Conservation (phyloP, 2,329 filamentous ascomycete genomes). For the Aspergillus tubingensis region DNA sequence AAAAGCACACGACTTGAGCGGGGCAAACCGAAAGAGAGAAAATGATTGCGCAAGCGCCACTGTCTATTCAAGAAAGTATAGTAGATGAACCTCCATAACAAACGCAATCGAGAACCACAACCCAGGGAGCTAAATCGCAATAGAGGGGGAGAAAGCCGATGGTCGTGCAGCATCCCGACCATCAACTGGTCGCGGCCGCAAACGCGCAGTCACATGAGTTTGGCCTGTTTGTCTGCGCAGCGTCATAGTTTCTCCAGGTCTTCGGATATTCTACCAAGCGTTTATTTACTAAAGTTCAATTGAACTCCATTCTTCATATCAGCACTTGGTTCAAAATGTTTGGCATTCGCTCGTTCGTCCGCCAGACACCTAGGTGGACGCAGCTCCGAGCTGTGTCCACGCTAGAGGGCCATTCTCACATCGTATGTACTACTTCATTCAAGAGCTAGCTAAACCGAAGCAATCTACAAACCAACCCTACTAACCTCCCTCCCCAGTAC, state of each 20-base stretch:
- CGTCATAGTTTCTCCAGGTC: slow-evolving; percentile 14
- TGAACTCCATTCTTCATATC: too few species aligned
- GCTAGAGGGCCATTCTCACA: slow-evolving; percentile 41
- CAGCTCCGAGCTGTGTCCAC: slow-evolving; percentile 39
- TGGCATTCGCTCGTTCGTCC: slow-evolving; percentile 20
- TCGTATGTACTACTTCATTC: slow-evolving; percentile 28
- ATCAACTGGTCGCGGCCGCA: slow-evolving; percentile 9
- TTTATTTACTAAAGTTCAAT: too few species aligned
- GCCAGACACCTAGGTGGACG: slow-evolving; percentile 27
- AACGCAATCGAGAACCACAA: neutral
- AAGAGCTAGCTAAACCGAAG: too few species aligned
- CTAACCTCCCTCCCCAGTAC: slow-evolving; percentile 41
- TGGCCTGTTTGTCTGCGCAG: slow-evolving; percentile 28
- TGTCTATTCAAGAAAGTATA: neutral
- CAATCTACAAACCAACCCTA: neutral
- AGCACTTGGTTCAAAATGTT: slow-evolving; percentile 25
- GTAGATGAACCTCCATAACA: neutral
- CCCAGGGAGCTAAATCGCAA: neutral
- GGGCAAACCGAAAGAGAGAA: neutral
- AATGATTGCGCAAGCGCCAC: neutral
- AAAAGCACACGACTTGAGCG: neutral
- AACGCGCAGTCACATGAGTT: slow-evolving; percentile 34
- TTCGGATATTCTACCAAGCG: too few species aligned
- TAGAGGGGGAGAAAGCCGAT: neutral
- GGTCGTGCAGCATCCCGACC: too few species aligned